Percentiles rank a stretch among this genome's conserved stretches.
Conservation (phyloP, 2,329 filamentous ascomycete genomes). For the Fusarium keratoplasticum region DNA sequence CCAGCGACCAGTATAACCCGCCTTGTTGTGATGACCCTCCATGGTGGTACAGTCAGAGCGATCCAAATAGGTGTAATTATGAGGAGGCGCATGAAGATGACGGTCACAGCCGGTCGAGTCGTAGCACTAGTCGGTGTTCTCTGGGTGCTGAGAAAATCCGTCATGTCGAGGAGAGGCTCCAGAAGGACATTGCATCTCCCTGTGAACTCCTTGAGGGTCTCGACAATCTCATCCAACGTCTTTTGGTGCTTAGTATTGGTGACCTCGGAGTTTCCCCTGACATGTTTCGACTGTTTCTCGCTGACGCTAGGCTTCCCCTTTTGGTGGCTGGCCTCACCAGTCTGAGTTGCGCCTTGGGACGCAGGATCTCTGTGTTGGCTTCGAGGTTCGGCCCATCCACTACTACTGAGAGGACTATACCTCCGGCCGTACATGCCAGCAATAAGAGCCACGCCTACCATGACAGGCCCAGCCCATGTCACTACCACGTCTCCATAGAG, state of each 20-base stretch:
- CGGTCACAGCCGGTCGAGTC: slow-evolving; percentile 88
- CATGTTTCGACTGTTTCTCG: slow-evolving; percentile 53
- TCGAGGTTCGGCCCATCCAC: slow-evolving; percentile 72
- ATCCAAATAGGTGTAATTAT: slow-evolving; percentile 92
- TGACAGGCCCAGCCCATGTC: slow-evolving; percentile 83
- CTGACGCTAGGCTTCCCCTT: slow-evolving; percentile 41
- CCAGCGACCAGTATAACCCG: slow-evolving; percentile 87
- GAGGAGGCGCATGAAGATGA: slow-evolving; percentile 88
- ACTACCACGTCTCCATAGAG: slow-evolving; percentile 90
- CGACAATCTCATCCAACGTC: slow-evolving; percentile 96
- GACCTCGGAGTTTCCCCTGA: slow-evolving; percentile 64
- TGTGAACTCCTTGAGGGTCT: slow-evolving; percentile 90
- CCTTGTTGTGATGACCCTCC: slow-evolving; percentile 87
- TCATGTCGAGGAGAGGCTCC: slow-evolving; percentile 88
- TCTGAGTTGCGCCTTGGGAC: slow-evolving; percentile 29
- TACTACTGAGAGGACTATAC: slow-evolving; percentile 91
- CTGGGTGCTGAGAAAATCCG: slow-evolving; percentile 93
- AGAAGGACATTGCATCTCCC: slow-evolving; percentile 91
- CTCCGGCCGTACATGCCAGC: slow-evolving; percentile 91
- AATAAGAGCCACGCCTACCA: slow-evolving; percentile 83
- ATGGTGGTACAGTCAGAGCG: slow-evolving; percentile 81
- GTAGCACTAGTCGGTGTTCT: slow-evolving; percentile 91
- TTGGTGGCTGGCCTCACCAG: slow-evolving; percentile 35
- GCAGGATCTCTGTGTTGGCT: slow-evolving; percentile 47
- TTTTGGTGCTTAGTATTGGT: slow-evolving; percentile 85